Evolutionary conservation across 768 basidiomycete species (phyloP).

Genomic region (Hortiboletus campestris): DNA sequence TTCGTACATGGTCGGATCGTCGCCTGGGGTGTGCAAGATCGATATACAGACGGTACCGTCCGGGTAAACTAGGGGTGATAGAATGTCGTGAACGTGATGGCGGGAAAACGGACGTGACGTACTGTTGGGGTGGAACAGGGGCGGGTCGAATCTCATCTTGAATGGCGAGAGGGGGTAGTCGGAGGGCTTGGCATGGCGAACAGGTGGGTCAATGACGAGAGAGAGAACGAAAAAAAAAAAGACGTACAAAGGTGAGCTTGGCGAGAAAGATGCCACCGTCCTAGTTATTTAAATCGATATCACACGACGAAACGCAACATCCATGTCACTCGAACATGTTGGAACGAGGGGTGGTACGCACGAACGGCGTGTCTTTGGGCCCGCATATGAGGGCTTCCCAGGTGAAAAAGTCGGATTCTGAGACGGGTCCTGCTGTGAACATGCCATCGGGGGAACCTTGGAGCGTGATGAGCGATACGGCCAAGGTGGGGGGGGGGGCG

Average conservation of each 20-base stretch:
- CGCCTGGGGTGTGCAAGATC: constrained; percentile 92
- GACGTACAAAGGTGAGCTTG: constrained; percentile 83
- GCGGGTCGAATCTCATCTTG: constrained; percentile 99
- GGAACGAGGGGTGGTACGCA: constrained; percentile 37
- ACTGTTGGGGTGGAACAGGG: constrained; percentile 98
- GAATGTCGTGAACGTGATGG: background rate
- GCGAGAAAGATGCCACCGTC: constrained; percentile 96
- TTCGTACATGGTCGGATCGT: constrained; percentile 92
- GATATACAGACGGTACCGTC: constrained; percentile 98
- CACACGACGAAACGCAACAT: too few relatives aligned
- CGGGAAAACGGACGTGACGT: constrained; percentile 29
- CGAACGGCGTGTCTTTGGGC: constrained; percentile 93
- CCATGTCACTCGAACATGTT: too few relatives aligned
- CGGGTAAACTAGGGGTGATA: constrained; percentile 70
- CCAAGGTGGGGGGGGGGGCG: constrained; percentile 12
- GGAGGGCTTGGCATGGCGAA: constrained; percentile 46
- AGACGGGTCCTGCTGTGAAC: constrained; percentile 94
- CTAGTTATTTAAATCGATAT: too few relatives aligned
- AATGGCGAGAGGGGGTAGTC: constrained; percentile 98
- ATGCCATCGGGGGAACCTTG: constrained; percentile 92
- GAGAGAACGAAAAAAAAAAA: too few relatives aligned
- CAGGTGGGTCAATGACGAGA: too few relatives aligned
- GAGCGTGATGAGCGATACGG: too few relatives aligned
- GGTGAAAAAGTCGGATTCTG: constrained; percentile 91
- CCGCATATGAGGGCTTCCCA: constrained; percentile 96